Evolutionary conservation across 2,329 filamentous ascomycete species (phyloP), one percentile per base, ranked within the genome.

Genomic region (Fusarium cicatricum): DNA sequence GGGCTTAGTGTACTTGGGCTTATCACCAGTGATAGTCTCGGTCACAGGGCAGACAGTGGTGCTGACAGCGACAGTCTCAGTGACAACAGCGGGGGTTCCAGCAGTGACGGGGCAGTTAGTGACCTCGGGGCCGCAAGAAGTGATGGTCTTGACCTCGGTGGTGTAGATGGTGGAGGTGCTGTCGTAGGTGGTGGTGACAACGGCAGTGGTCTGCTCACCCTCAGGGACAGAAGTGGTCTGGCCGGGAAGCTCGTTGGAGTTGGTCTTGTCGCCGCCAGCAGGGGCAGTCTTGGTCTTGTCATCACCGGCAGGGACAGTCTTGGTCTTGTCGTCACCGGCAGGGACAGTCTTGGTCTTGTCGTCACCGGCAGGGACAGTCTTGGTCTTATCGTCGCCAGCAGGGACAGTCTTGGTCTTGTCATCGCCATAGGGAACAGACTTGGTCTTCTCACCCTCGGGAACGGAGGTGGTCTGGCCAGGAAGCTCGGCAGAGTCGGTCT

Each of bases 91-190:
- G 17, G 55, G 39, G 19, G 64, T 52, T 3, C 45, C 57, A 32
- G 43, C 49, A 16, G 73, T 66, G 52, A 76, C 77, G 21, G 80
- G 81, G 76, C 81, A 84, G 72, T 81, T 72, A 23, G 74, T 72
- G 28, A 77, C 69, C 19, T 70, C 72, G 36, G 72, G 45, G 26
- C 69, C 74, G 64, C 77, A 79, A 59, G 74, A 77, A 55, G 75
- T 62, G 52, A 66, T 43, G 31, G 59, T 56, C 21, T 61, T 60
- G 53, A 64, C 66, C 33, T 70, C 68, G 32, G 69, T 71, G 61
- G 71, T 75, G 58, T 70, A 64, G 23, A 74, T 74, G 54, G 70
- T 65, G 21, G 66, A 62, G 45, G 54, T 58, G 55, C 55, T 58
- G 52, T 64, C 58, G 32, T 71, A 72, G 31, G 78, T 74, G 7